Percentiles rank a stretch among this genome's conserved stretches.
These are phyloP conservation scores for Volutella citrinella DNA, from an alignment of 2,329 filamentous ascomycete genomes.

Conservation along the genomic window DNA sequence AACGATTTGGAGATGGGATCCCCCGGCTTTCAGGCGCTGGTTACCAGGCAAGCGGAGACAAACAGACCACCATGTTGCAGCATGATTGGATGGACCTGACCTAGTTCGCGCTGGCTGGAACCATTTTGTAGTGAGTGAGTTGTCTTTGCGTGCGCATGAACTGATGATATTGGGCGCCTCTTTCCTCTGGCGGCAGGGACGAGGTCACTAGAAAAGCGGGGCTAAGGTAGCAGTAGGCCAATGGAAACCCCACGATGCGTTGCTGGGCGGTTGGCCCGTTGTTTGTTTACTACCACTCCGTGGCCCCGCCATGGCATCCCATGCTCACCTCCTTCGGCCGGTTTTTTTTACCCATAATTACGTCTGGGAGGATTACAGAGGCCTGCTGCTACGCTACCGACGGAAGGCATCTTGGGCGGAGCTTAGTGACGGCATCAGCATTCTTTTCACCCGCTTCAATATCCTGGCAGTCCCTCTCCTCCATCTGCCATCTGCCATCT, in stretches of 20 bases:
- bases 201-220: conserved; percentile 16
- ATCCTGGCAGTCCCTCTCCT: conserved; percentile 5
- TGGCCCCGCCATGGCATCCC: conserved; percentile 20
- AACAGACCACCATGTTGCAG: conserved; percentile 8
- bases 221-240: conserved; percentile 12
- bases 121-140: conserved; percentile 4
- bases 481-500: conserved; percentile 7
- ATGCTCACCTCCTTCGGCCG: conserved; percentile 14
- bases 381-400: no score
- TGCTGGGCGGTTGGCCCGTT: conserved; percentile 32
- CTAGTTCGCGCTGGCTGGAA: no score
- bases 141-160: conserved; percentile 8
- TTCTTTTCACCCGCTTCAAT: conserved; percentile 13
- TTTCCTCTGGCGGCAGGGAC: conserved; percentile 20
- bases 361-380: no score
- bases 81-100: no score
- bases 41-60: conserved; percentile 3
- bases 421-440: conserved; percentile 21
- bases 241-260: conserved; percentile 20
- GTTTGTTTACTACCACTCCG: conserved; percentile 32
- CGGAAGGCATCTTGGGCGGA: no score
- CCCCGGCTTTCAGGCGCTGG: conserved; percentile 3
- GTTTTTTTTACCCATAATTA: conserved; percentile 21
- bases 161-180: conserved; percentile 12
- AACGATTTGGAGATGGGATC: conserved; percentile 1